phyloP scores from a whole-genome alignment of 495 filamentous ascomycete genomes.

The Viridothelium virens region DNA sequence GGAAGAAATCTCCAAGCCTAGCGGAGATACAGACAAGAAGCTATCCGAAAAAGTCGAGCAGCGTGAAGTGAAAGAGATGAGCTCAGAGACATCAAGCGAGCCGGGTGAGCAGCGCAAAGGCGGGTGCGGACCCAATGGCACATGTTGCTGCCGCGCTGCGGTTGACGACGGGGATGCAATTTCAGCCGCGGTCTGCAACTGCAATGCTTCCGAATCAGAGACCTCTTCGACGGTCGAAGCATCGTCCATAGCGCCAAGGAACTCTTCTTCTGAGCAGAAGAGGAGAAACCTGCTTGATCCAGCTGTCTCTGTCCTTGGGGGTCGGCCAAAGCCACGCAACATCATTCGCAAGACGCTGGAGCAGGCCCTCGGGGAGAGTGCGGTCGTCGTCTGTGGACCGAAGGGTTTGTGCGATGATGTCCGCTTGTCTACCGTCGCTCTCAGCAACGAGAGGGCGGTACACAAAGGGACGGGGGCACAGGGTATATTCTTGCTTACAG shows the following conservation, averaged over 20 bases:
- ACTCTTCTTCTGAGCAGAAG: background rate
- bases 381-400: conserved; percentile 76
- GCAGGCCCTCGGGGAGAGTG: conserved; percentile 69
- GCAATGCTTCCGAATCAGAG: conserved; percentile 16
- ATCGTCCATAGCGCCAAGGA: conserved; percentile 13
- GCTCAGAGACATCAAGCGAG: conserved; percentile 6
- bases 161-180: conserved; percentile 43
- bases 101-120: conserved; percentile 8
- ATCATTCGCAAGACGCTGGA: conserved; percentile 56
- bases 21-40: conserved; percentile 16
- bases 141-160: conserved; percentile 47
- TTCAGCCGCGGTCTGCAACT: conserved; percentile 32
- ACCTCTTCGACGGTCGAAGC: conserved; percentile 13
- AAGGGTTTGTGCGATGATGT: conserved; percentile 56
- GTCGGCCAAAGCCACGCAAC: conserved; percentile 39
- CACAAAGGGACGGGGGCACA: conserved; percentile 88
- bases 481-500: conserved; percentile 51
- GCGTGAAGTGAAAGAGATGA: conserved; percentile 2
- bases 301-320: conserved; percentile 30
- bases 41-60: conserved; percentile 5
- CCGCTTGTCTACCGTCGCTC: conserved; percentile 55
- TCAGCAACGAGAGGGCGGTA: conserved; percentile 80
- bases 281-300: conserved; percentile 13
- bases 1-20: conserved; percentile 15
- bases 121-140: conserved; percentile 36